A percentile compares a stretch with the other conserved stretches of the same genome.
phyloP scores from a whole-genome alignment of 176 grass and related monocot genomes.

The Tillandsia leiboldiana region DNA sequence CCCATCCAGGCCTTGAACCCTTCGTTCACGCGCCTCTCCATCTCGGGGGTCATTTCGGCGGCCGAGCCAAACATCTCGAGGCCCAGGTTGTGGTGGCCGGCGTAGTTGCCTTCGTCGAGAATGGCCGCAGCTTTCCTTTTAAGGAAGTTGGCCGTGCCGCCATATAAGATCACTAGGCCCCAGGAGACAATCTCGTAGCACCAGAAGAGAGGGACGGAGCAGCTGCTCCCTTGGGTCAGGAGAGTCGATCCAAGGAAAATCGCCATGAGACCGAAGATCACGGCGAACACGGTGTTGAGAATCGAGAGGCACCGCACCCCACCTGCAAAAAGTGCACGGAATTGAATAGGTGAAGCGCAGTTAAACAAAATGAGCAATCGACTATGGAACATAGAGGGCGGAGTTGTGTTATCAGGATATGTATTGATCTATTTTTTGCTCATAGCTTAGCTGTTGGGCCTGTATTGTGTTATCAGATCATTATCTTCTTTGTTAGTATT shows the following conservation, averaged over 20 bases:
- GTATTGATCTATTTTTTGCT: too few species aligned
- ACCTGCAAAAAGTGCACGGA: conserved; percentile 33
- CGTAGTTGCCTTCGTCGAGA: conserved; percentile 60
- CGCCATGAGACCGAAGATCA: conserved; percentile 76
- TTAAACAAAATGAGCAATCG: background rate
- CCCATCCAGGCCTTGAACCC: conserved; percentile 96
- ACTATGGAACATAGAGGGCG: too few species aligned
- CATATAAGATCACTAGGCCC: conserved; percentile 75
- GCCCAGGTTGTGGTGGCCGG: conserved; percentile 47
- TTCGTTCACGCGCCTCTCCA: conserved; percentile 65
- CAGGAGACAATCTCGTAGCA: conserved; percentile 86
- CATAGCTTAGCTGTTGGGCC: too few species aligned
- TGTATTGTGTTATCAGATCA: too few species aligned
- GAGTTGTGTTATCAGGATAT: too few species aligned
- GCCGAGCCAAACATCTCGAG: conserved; percentile 75
- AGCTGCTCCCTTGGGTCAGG: conserved; percentile 64
- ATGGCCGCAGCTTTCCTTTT: conserved; percentile 67
- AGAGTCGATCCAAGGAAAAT: conserved; percentile 83
- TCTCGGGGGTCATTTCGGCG: conserved; percentile 51
- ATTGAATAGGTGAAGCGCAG: background rate
- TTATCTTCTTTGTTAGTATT: too few species aligned
- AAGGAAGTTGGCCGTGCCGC: conserved; percentile 64
- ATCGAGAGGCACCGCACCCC: conserved; percentile 74
- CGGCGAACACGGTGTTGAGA: conserved; percentile 60
- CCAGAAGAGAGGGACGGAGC: conserved; percentile 88